phyloP scores from a whole-genome alignment of 73 alveolate genomes.

The Paramecium primaurelia region DNA sequence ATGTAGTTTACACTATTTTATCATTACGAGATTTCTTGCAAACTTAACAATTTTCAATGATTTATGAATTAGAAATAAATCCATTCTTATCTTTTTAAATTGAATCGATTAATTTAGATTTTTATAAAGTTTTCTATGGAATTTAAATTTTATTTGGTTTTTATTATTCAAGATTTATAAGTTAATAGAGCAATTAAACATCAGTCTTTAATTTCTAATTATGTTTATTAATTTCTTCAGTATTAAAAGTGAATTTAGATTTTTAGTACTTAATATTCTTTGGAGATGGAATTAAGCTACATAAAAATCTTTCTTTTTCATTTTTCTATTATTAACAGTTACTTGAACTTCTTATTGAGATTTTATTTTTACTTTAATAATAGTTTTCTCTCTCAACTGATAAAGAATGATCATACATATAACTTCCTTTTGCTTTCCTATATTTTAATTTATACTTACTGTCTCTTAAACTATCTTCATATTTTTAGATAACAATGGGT shows the following conservation, averaged over 20 bases:
- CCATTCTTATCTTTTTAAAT: background rate
- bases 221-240: background rate
- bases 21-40: background rate
- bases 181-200: background rate
- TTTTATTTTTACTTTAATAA: background rate
- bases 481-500: background rate
- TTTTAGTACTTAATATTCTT: background rate
- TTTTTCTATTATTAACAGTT: background rate
- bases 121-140: background rate
- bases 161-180: background rate
- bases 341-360: background rate
- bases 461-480: background rate
- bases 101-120: background rate
- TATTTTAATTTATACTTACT: background rate
- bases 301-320: background rate
- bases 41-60: background rate
- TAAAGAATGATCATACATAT: background rate
- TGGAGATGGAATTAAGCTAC: background rate
- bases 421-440: constrained; percentile 15
- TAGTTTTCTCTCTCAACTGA: background rate
- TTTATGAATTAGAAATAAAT: background rate
- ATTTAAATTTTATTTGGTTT: background rate
- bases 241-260: background rate
- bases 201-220: background rate
- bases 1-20: background rate